Conservation (phyloP, 495 filamentous ascomycete genomes). For the Hypoxylon trugodes region DNA sequence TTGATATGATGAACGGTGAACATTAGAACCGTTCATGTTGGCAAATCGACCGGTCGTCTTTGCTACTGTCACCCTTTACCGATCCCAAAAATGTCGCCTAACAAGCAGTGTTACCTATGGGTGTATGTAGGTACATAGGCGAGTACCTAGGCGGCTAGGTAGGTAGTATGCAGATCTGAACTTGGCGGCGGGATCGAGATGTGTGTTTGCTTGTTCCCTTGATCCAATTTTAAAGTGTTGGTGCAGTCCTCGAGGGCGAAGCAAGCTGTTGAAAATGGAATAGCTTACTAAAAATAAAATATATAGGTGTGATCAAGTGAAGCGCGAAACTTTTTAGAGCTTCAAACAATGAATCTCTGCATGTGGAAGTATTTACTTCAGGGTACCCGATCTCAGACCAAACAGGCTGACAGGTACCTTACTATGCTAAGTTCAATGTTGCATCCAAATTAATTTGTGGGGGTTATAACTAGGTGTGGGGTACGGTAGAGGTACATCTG, state of each 20-base stretch:
- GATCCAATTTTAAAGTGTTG: too few species aligned
- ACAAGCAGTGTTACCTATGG: neutral
- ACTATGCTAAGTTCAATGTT: too few species aligned
- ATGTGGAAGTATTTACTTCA: too few species aligned
- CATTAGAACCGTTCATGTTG: conserved; percentile 12
- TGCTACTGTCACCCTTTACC: neutral
- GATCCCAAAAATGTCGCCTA: neutral
- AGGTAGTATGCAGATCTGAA: neutral
- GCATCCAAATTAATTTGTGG: too few species aligned
- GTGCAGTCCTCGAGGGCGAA: neutral
- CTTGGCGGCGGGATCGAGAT: neutral
- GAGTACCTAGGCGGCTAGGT: neutral
- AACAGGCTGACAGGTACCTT: too few species aligned
- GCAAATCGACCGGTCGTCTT: neutral
- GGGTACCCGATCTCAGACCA: too few species aligned
- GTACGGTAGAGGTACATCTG: too few species aligned
- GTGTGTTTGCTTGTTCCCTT: neutral
- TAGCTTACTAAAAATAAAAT: too few species aligned
- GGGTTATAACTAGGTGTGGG: neutral
- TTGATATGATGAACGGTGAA: conserved; percentile 38
- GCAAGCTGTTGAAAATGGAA: too few species aligned
- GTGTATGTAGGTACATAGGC: neutral
- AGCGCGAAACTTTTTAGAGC: too few species aligned
- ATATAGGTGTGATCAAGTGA: too few species aligned
- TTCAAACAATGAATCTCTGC: too few species aligned